phyloP scores from a whole-genome alignment of 768 basidiomycete species.

The Coprinopsis sp. region DNA sequence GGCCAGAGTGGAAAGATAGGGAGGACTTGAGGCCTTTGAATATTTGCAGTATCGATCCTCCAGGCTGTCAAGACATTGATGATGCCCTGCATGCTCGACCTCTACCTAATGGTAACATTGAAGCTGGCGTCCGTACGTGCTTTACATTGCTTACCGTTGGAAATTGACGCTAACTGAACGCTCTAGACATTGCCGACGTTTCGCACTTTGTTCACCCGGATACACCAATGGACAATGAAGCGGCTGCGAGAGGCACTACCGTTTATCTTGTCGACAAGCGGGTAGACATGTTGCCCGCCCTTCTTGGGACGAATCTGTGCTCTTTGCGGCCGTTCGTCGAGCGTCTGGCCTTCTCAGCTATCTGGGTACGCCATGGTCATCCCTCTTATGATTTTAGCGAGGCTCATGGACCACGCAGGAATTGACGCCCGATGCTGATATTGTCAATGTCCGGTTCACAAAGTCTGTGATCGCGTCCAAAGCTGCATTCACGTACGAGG shows the following conservation, averaged over 20 bases:
- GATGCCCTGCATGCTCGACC: conserved; percentile 90
- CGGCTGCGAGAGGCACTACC: conserved; percentile 92
- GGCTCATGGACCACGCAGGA: conserved; percentile 52
- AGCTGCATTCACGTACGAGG: conserved; percentile 94
- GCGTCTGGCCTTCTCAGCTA: conserved; percentile 88
- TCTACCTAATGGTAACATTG: conserved; percentile 89
- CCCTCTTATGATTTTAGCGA: background rate
- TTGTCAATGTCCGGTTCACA: conserved; percentile 84
- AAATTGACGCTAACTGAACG: background rate
- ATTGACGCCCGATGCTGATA: conserved; percentile 82
- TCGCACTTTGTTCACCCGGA: conserved; percentile 93
- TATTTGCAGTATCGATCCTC: conserved; percentile 97
- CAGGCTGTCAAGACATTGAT: conserved; percentile 98
- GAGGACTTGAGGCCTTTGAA: conserved; percentile 82
- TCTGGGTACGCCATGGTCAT: conserved; percentile 63
- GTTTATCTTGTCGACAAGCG: conserved; percentile 98
- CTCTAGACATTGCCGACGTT: conserved; percentile 94
- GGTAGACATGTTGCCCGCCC: conserved; percentile 93
- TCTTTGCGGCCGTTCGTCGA: conserved; percentile 91
- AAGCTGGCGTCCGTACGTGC: conserved; percentile 94
- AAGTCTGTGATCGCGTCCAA: conserved; percentile 98
- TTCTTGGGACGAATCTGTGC: conserved; percentile 94
- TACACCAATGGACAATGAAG: conserved; percentile 95
- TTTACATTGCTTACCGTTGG: background rate
- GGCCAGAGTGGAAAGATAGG: conserved; percentile 67